A percentile compares a stretch with the other conserved stretches of the same genome.
Evolutionary conservation across 441 rosid genomes (phyloP).

Genomic region (Flueggea neowawraea): DNA sequence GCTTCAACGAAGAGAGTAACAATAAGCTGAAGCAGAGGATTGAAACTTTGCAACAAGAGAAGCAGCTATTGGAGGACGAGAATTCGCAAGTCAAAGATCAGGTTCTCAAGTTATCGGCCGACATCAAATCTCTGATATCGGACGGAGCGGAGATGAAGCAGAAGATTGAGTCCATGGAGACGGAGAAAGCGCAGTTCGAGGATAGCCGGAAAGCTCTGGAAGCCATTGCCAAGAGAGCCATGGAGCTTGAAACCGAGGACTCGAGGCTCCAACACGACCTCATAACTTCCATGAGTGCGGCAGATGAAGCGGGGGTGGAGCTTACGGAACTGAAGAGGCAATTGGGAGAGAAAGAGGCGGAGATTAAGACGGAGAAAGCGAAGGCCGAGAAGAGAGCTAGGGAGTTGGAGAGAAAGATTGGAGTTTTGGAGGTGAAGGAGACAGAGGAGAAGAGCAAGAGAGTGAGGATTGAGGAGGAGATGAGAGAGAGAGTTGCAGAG

Average conservation of each 20-base stretch:
- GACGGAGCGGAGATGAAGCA: slow-evolving; percentile 34
- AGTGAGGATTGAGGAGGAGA: slow-evolving; percentile 49
- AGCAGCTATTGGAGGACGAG: slow-evolving; percentile 30
- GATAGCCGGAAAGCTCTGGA: slow-evolving; percentile 45
- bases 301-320: slow-evolving; percentile 43
- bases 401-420: slow-evolving; percentile 68
- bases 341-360: slow-evolving; percentile 46
- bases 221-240: slow-evolving; percentile 45
- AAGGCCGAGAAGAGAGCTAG: slow-evolving; percentile 54
- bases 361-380: slow-evolving; percentile 42
- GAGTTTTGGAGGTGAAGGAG: slow-evolving; percentile 49
- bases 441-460: slow-evolving; percentile 59
- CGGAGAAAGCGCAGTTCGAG: slow-evolving; percentile 45
- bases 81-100: slow-evolving; percentile 38
- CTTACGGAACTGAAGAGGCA: slow-evolving; percentile 36
- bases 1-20: slow-evolving; percentile 15
- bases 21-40: slow-evolving; percentile 39
- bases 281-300: slow-evolving; percentile 39
- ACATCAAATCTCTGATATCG: slow-evolving; percentile 37
- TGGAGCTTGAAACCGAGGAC: slow-evolving; percentile 62
- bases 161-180: slow-evolving; percentile 37
- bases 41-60: slow-evolving; percentile 46
- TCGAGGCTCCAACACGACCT: slow-evolving; percentile 66
- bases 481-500: slow-evolving; percentile 45
- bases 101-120: slow-evolving; percentile 24